A percentile compares a stretch with the other conserved stretches of the same genome.
Conservation (phyloP, 345 rosid species). For the Eucalyptus virginea region DNA sequence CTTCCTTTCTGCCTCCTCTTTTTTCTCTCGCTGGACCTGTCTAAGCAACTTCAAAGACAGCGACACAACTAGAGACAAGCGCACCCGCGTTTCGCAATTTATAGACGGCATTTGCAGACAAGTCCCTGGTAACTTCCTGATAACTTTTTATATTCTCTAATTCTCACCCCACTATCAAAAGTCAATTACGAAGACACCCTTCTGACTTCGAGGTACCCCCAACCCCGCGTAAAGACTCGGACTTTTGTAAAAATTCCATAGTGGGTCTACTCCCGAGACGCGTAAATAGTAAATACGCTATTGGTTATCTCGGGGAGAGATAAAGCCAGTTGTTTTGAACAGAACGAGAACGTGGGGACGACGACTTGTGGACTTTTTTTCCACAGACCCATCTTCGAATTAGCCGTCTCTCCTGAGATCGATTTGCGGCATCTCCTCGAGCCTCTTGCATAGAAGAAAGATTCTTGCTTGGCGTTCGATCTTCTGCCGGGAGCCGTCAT, state of each 20-base stretch:
- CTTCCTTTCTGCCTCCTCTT: neutral
- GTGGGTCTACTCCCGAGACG: neutral
- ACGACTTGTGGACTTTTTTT: neutral
- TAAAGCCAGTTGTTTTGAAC: neutral
- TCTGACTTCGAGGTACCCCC: neutral
- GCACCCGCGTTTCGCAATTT: neutral
- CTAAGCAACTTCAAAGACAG: neutral
- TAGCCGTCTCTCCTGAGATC: neutral
- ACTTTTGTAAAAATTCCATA: neutral
- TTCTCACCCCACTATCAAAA: neutral
- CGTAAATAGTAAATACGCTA: neutral
- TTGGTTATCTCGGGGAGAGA: neutral
- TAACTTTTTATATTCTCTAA: neutral
- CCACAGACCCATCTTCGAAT: neutral
- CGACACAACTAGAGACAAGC: neutral
- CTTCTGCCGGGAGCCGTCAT: conserved; percentile 6
- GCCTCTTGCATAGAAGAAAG: neutral
- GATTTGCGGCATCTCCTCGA: neutral
- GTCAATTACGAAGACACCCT: neutral
- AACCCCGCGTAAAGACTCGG: neutral
- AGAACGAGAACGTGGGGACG: no score
- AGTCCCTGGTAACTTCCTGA: neutral
- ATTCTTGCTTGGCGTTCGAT: neutral
- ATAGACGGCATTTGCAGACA: neutral
- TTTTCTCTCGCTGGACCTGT: neutral